A percentile compares a stretch with the other conserved stretches of the same genome.
phyloP scores from a whole-genome alignment of 768 basidiomycete species.

The Lactarius pseudohatsudake region DNA sequence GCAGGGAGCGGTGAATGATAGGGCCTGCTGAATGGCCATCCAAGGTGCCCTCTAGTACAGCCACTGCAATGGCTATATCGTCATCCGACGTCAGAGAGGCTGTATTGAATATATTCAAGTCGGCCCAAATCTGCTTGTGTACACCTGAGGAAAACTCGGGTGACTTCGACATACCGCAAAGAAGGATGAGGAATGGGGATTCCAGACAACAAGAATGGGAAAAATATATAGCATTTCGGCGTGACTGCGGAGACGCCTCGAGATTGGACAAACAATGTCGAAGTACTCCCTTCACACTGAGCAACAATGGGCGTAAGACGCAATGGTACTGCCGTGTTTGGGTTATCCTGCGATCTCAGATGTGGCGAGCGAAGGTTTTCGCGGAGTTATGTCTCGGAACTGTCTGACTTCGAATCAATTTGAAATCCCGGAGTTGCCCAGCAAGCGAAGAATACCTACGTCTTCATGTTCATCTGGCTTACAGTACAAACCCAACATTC shows the following conservation, averaged over 20 bases:
- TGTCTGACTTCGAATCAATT: not conserved
- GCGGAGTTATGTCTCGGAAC: not conserved
- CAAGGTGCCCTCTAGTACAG: slow-evolving; percentile 11
- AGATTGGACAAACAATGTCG: not conserved
- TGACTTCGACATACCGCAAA: not conserved
- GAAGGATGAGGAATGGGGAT: not conserved
- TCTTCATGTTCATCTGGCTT: too few relatives aligned
- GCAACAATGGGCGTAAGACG: not conserved
- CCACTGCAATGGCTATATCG: not conserved
- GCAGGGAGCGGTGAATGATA: slow-evolving; percentile 12
- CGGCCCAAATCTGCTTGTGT: slow-evolving; percentile 14
- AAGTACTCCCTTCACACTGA: not conserved
- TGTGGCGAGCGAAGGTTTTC: slow-evolving; percentile 1
- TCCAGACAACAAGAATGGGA: not conserved
- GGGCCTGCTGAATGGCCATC: slow-evolving; percentile 10
- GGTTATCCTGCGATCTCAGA: not conserved
- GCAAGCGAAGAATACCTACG: too few relatives aligned
- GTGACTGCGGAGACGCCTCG: slow-evolving; percentile 36
- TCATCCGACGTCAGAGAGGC: slow-evolving; percentile 8
- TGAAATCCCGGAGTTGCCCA: too few relatives aligned
- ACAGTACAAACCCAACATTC: too few relatives aligned
- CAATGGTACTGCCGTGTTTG: slow-evolving; percentile 14
- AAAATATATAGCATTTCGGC: slow-evolving; percentile 6
- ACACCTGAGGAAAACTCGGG: not conserved
- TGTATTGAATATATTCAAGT: slow-evolving; percentile 12